Percentiles rank a stretch among this genome's conserved stretches.
Conservation (phyloP, 2,329 filamentous ascomycete species). For the Penicillium fuscoglaucum region DNA sequence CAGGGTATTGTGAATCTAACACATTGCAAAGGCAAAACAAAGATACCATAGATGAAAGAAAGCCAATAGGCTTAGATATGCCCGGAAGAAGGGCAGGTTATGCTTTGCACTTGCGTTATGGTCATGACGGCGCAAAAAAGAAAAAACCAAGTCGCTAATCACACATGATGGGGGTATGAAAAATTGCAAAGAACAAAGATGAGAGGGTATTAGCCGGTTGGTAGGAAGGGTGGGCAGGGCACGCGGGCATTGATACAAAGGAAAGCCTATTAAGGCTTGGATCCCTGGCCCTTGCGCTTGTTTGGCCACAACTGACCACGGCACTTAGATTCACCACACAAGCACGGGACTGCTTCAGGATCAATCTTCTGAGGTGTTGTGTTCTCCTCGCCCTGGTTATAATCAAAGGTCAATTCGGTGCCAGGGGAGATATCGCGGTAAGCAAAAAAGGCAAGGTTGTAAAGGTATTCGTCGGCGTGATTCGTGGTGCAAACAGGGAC, state of each 20-base stretch:
- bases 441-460: constrained; percentile 51
- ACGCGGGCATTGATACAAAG: background rate
- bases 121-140: background rate
- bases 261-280: constrained; percentile 5
- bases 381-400: constrained; percentile 39
- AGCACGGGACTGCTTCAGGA: constrained; percentile 43
- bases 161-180: background rate
- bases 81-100: background rate
- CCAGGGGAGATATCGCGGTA: constrained; percentile 42
- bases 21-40: background rate
- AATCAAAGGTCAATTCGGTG: constrained; percentile 51
- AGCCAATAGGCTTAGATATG: background rate
- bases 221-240: background rate
- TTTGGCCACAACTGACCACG: constrained; percentile 48
- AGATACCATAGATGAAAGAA: background rate
- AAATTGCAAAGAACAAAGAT: background rate
- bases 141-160: background rate
- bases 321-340: constrained; percentile 47
- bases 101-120: background rate
- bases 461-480: constrained; percentile 44
- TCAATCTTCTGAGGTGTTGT: constrained; percentile 28
- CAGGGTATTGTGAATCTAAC: constrained; percentile 1
- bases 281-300: constrained; percentile 34
- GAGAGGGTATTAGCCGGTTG: background rate
- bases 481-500: constrained; percentile 43